Base-by-base conservation (phyloP, 805 yeast genomes). In the Torulaspora indica region DNA sequence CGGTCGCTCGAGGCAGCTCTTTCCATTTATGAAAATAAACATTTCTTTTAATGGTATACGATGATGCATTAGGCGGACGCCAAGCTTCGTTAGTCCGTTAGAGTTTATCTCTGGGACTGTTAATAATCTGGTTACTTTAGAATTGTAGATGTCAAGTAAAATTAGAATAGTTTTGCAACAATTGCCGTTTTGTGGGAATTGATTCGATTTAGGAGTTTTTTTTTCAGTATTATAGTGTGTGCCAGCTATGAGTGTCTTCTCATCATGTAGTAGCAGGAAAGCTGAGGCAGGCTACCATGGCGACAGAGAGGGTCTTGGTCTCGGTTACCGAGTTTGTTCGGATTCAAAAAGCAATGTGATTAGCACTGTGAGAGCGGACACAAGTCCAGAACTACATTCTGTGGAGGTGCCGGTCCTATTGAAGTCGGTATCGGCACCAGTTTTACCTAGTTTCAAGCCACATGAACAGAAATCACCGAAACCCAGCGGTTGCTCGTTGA, bases 391-490 rank as follows among this genome's bases (percentile, higher is more conserved):
- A n/a, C n/a, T n/a, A n/a, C 38, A 8, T 18, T 35, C 17, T 14
- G 13, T 10, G 24, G 15, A 27, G 25, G 28, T 32, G 14, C 52
- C 52, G 12, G 47, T 48, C 31, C 15, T 48, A 17, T 30, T 48
- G 30, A 46, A 46, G 30, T 46, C 45, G 13, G 50, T 43, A 9
- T 42, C 52, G 6, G 47, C 52, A 8, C 56, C 57, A 5, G 47
- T 49, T 12, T 42, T 53, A 8, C 56, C 58, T 14, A 43, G 53
- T 27, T 54, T 54, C 45, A 54, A 54, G 36, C 52, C 61, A 5
- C 53, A 60, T 37, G 61, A 57, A 22, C 52, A 48, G 38, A 54
- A 53, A 32, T 49, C 54, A 36, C 45, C 46, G 4, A 59, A 53
- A 31, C 65, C 63, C 14, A 38, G 40, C 3, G 55, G 51, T 14